Evolutionary conservation across 2,329 filamentous ascomycete genomes (phyloP).

Genomic region (Colletotrichum destructivum): DNA sequence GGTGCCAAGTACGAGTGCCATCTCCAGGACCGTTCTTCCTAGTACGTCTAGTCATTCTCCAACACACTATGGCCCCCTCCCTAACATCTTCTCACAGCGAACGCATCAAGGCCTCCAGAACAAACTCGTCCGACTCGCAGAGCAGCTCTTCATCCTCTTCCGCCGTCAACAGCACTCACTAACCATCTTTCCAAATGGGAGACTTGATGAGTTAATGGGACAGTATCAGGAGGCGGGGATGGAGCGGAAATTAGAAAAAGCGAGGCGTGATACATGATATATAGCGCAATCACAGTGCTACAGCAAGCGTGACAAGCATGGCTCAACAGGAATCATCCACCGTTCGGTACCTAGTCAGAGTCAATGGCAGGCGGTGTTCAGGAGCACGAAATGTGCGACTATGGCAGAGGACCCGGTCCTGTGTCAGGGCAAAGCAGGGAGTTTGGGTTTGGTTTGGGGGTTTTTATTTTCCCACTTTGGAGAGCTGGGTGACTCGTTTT

Average conservation of each 20-base stretch:
- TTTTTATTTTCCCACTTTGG: not conserved
- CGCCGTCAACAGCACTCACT: conserved; percentile 46
- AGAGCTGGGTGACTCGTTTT: conserved; percentile 4
- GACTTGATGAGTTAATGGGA: not conserved
- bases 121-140: conserved; percentile 54
- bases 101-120: conserved; percentile 56
- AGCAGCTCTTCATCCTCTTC: conserved; percentile 46
- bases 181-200: not conserved
- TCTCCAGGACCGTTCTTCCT: conserved; percentile 59
- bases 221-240: not conserved
- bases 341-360: not conserved
- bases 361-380: conserved; percentile 10
- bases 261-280: not conserved
- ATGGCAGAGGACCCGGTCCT: conserved; percentile 1
- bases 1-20: conserved; percentile 56
- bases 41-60: conserved; percentile 54
- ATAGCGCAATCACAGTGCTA: conserved; percentile 29
- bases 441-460: too few species aligned
- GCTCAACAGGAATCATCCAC: not conserved
- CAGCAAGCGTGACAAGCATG: conserved; percentile 2
- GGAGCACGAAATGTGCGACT: not conserved
- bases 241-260: not conserved
- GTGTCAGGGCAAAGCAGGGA: conserved; percentile 10
- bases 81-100: conserved; percentile 52
- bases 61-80: not conserved